These are phyloP conservation scores for Candida saitoana DNA, from an alignment of 805 yeast genomes.

Conservation along the genomic window DNA sequence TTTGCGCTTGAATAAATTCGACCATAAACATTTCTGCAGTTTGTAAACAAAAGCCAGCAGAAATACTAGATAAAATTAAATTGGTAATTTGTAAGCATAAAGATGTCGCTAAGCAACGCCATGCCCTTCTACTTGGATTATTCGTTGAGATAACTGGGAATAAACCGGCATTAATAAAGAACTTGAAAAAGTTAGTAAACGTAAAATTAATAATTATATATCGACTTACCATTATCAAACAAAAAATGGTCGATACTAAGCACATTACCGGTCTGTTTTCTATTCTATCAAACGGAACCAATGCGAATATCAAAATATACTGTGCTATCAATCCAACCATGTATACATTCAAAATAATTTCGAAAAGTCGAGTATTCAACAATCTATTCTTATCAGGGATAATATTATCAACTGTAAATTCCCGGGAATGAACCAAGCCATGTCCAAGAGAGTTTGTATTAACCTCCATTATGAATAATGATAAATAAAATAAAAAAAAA, in stretches of 20 bases:
- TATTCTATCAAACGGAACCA: slow-evolving; percentile 32
- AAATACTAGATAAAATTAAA: neutral
- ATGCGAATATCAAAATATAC: slow-evolving; percentile 25
- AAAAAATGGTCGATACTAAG: slow-evolving; percentile 18
- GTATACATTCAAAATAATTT: slow-evolving; percentile 14
- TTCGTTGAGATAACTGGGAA: neutral
- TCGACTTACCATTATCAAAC: slow-evolving; percentile 18
- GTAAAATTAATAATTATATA: neutral
- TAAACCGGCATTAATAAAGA: slow-evolving; percentile 2
- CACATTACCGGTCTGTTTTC: slow-evolving; percentile 27
- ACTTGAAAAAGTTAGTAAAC: neutral
- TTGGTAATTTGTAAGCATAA: neutral
- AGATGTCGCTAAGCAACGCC: neutral
- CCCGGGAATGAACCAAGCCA: neutral
- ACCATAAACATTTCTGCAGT: slow-evolving; percentile 22
- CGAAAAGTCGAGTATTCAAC: slow-evolving; percentile 12
- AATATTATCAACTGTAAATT: neutral
- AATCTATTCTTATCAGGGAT: slow-evolving; percentile 8
- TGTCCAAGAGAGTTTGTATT: neutral
- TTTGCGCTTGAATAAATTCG: slow-evolving; percentile 16
- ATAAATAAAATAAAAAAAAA: no score
- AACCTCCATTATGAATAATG: neutral
- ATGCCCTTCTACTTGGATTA: neutral
- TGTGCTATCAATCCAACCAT: slow-evolving; percentile 22
- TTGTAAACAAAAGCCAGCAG: slow-evolving; percentile 12